Conservation (phyloP, 139 green algal genomes). For the Auxenochlorella pyrenoidosa region DNA sequence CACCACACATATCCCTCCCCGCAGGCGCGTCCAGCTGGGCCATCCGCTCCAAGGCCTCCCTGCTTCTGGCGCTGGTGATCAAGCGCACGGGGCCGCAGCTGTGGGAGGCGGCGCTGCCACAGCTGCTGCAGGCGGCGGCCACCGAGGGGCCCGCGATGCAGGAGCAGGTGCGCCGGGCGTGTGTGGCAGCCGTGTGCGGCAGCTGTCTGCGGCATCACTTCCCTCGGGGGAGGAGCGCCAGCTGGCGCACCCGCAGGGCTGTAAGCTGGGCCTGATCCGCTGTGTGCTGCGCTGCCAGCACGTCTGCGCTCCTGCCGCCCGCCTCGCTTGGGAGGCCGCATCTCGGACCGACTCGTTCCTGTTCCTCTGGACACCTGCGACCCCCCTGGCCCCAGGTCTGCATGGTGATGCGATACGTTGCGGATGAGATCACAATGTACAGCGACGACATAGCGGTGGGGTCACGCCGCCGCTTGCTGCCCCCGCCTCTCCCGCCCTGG, state of each 20-base stretch:
- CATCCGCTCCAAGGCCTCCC: constrained; percentile 73
- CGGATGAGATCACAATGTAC: constrained; percentile 80
- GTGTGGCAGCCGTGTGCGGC: too few relatives aligned
- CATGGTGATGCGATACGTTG: constrained; percentile 79
- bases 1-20: background rate
- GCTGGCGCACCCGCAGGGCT: too few relatives aligned
- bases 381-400: constrained; percentile 43
- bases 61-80: constrained; percentile 76
- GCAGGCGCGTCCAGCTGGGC: constrained; percentile 53
- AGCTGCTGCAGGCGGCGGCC: constrained; percentile 65
- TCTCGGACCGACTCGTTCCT: too few relatives aligned
- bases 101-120: constrained; percentile 67
- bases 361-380: too few relatives aligned
- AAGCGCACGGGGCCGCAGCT: constrained; percentile 69
- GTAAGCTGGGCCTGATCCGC: too few relatives aligned
- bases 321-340: too few relatives aligned
- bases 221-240: too few relatives aligned
- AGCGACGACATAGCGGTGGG: constrained; percentile 45
- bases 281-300: too few relatives aligned
- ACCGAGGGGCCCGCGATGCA: constrained; percentile 49
- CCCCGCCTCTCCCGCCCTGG: background rate
- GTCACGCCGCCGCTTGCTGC: background rate
- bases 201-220: too few relatives aligned
- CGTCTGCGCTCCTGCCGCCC: background rate
- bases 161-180: constrained; percentile 35